Base-by-base conservation (phyloP, 2,329 filamentous ascomycete species). In the Aspergillus oerlinghausenensis region DNA sequence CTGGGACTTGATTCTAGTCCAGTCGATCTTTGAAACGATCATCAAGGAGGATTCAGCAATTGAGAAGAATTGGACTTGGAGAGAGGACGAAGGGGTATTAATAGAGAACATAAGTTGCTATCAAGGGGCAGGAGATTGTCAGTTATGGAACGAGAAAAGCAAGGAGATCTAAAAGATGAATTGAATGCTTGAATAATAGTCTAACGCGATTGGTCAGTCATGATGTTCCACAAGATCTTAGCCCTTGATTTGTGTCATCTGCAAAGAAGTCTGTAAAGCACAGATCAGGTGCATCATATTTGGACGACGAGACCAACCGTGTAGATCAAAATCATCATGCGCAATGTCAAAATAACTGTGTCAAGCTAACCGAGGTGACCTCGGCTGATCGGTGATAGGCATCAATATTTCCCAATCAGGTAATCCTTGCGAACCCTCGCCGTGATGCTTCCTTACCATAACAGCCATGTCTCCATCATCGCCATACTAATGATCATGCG, bases 351-450 rank as follows among this genome's bases (percentile, higher is more conserved):
- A 32, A 7, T 17, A 17, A 19, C 4, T 11, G 40, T 7, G n/a
- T 11, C 21, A 9, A 45, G 42, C 6, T n/a, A 45, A 45, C 42
- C 42, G 42, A 45, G 42, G 19, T 8, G 2, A 26, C 43, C 43
- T 47, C 43, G 43, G 43, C 14, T 25, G n/a, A 47, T 40, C 32
- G 7, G 14, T 3, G 50, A 40, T 45, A 25, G 6, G 42, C 19
- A 45, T 52, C 51, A 59, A 58, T 55, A 29, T 59, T 55, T n/a
- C 62, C 60, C 4, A 50, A 61, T 57, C 14, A 19, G 57, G 63
- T 28, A 65, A 60, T 23, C 10, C 51, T 64, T 59, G 63, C 63
- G 62, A 64, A 32, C 7, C n/a, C 26, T 49, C 50, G 43, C 55
- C 49, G 49, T 53, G 49, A 25, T 19, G 3, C 14, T 42, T 43